Conservation (phyloP, 148 eudicot genomes). For the Cornus kousa region DNA sequence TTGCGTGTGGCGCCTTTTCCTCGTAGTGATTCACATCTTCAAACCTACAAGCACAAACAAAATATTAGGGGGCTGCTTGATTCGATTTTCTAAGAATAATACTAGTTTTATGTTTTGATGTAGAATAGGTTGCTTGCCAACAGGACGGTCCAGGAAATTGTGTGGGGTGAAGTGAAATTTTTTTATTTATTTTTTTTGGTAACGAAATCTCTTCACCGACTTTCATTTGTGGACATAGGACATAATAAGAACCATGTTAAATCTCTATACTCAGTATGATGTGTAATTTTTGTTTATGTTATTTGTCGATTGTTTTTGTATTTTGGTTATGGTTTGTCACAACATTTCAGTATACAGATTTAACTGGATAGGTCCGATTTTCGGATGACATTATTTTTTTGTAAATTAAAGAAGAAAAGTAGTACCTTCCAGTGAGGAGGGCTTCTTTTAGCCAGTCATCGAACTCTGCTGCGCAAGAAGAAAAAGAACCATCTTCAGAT, state of each 20-base stretch:
- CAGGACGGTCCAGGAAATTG: too few relatives aligned
- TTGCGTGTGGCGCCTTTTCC: constrained; percentile 72
- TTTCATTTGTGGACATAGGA: too few relatives aligned
- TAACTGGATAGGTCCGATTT: background rate
- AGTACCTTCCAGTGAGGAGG: constrained; percentile 60
- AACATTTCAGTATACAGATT: background rate
- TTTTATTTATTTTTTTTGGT: too few relatives aligned
- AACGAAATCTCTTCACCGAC: too few relatives aligned
- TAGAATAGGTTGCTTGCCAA: background rate
- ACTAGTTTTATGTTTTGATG: background rate
- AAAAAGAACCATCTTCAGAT: constrained; percentile 20
- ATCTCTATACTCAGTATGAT: too few relatives aligned
- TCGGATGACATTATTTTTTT: background rate
- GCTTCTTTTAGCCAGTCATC: constrained; percentile 79
- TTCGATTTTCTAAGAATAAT: background rate
- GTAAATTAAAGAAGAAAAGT: too few relatives aligned
- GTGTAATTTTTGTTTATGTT: too few relatives aligned
- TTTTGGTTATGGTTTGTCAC: too few relatives aligned
- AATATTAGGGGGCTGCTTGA: too few relatives aligned
- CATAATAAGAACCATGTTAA: too few relatives aligned
- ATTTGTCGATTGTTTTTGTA: too few relatives aligned
- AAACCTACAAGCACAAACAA: constrained; percentile 25
- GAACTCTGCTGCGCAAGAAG: constrained; percentile 68
- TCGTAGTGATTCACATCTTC: constrained; percentile 62
- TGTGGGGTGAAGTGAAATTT: too few relatives aligned